Base-by-base conservation (phyloP, 345 rosid genomes). In the Linum trigynum region DNA sequence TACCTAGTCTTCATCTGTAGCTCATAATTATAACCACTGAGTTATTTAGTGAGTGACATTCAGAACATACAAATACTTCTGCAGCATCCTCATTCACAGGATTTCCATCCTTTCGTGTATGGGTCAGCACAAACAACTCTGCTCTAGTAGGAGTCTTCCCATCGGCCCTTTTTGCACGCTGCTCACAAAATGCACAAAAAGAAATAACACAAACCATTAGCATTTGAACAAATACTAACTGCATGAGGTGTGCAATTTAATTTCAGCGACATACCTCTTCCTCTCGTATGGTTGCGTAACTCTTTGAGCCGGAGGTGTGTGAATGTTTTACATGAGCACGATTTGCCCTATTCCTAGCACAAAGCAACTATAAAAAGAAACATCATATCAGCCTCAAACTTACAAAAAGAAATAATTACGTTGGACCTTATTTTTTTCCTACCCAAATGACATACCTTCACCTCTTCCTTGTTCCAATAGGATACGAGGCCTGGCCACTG, bases 211-310 rank as follows among this genome's bases (percentile, higher is more conserved):
- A 39, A 39, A 53, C 32, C 23, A 74, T 7, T 32, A 59, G 1
- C 15, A 32, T 9, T 5, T n/a, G 62, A 4, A 59, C 38, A 23
- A 23, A 23, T 23, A 23, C 0, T 23, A 23, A 59, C 7, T 7
- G 38, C 23, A 64, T 15, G 50, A 59, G 0, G 60, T 7, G 39
- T 42, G 16, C 5, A 71, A 56, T 57, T 65, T 10, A 71, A 55
- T 59, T 64, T 45, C 62, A 56, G 55, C 51, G 42, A n/a, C 36
- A 66, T 67, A 78, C 82, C 82, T 72, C 79, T 65, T 78, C 82
- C 70, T 78, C 82, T 37, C 75, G 72, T 56, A 72, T 59, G 65
- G 76, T 72, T 48, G 82, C 82, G 57, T 57, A 78, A 55, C 82
- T 78, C 72, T 78, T 78, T 38, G 67, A 61, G 59, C 82, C 82